A percentile compares a stretch with the other conserved stretches of the same genome.
Evolutionary conservation across 495 filamentous ascomycete genomes (phyloP).

Genomic region (Hyaloscypha hepaticicola): DNA sequence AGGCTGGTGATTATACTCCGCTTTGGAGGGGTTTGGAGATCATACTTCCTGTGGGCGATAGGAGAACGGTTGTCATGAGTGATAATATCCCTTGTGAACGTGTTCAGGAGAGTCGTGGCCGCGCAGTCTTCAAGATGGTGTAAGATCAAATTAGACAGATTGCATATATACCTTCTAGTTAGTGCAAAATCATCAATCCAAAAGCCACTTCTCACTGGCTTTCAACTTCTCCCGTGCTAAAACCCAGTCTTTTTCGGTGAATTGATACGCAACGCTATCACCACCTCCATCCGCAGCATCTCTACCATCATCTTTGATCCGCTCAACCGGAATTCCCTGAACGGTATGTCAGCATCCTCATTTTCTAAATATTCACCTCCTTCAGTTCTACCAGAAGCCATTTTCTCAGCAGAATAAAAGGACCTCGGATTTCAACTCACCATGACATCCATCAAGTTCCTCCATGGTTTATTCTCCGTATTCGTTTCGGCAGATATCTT

Average conservation of each 20-base stretch:
- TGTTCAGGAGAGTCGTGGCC: not conserved
- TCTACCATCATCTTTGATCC: not conserved
- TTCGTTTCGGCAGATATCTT: conserved; percentile 7
- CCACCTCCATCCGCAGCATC: not conserved
- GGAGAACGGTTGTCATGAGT: conserved; percentile 39
- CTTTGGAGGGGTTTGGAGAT: conserved; percentile 55
- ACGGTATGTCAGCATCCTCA: too few species aligned
- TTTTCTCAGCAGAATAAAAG: too few species aligned
- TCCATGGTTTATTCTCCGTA: conserved; percentile 11
- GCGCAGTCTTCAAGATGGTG: not conserved
- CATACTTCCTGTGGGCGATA: conserved; percentile 51
- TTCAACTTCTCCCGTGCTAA: conserved; percentile 7
- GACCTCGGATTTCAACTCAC: not conserved
- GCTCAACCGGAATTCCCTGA: not conserved
- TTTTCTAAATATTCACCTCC: too few species aligned
- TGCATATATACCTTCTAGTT: not conserved
- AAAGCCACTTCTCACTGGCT: conserved; percentile 14
- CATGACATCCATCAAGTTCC: conserved; percentile 12
- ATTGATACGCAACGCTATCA: not conserved
- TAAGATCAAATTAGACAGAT: not conserved
- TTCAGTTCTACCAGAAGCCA: too few species aligned
- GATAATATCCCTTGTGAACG: not conserved
- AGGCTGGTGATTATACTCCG: conserved; percentile 44
- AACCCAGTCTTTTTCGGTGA: conserved; percentile 1
- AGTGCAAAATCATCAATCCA: not conserved